These are phyloP conservation scores for Cyberlindnera bimundalis DNA, from an alignment of 805 yeast species.

Conservation along the genomic window DNA sequence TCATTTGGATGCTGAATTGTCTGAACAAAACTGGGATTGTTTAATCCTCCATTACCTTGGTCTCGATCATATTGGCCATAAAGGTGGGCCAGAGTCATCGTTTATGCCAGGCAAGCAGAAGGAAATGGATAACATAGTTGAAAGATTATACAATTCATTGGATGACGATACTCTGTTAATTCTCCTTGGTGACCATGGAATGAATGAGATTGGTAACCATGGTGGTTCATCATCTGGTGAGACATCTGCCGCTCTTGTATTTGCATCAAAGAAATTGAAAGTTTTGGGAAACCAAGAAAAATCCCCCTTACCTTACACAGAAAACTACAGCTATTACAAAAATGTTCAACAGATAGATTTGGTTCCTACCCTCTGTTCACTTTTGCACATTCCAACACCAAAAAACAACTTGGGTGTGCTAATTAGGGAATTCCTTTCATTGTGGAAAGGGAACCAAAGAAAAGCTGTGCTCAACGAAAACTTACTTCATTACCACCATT, in stretches of 20 bases:
- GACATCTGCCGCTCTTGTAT: constrained; percentile 77
- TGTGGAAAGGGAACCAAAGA: constrained; percentile 43
- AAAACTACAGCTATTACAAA: constrained; percentile 50
- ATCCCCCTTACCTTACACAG: constrained; percentile 30
- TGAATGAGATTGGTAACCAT: constrained; percentile 93
- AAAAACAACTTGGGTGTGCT: constrained; percentile 81
- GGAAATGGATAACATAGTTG: constrained; percentile 79
- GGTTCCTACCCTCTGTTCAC: constrained; percentile 76
- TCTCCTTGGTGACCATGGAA: constrained; percentile 91
- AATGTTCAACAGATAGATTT: constrained; percentile 74
- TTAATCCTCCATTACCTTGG: constrained; percentile 89
- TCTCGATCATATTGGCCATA: constrained; percentile 96
- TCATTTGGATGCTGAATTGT: constrained; percentile 64
- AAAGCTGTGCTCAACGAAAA: constrained; percentile 47
- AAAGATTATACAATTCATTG: constrained; percentile 44
- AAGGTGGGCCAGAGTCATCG: constrained; percentile 82
- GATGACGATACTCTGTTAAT: constrained; percentile 59
- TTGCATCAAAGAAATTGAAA: constrained; percentile 61
- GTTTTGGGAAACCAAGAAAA: constrained; percentile 15
- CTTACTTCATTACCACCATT: constrained; percentile 49
- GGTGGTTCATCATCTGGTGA: constrained; percentile 96
- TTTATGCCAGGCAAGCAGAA: constrained; percentile 78
- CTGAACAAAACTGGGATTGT: constrained; percentile 67
- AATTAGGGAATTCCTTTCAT: constrained; percentile 50
- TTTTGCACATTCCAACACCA: constrained; percentile 85